These are phyloP conservation scores for Pyrenochaeta sp. DNA, from an alignment of 2,329 filamentous ascomycete species.

Conservation along the genomic window DNA sequence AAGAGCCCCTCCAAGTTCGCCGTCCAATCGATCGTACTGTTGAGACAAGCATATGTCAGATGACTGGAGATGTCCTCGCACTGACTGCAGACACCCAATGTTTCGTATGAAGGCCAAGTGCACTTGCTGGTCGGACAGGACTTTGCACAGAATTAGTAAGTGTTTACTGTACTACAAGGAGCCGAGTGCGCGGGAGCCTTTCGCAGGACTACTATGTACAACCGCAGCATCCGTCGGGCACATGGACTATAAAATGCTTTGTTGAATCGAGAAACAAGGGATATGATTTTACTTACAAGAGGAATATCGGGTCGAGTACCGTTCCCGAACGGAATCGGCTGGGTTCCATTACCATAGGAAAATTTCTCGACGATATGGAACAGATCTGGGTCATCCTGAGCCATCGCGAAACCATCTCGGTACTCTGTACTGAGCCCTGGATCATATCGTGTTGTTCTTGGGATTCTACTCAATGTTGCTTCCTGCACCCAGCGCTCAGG, in stretches of 20 bases:
- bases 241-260: no score
- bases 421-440: no score
- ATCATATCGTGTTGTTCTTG: constrained; percentile 13
- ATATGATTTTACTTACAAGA: no score
- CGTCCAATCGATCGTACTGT: constrained; percentile 26
- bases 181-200: no score
- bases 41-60: constrained; percentile 19
- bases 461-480: constrained; percentile 19
- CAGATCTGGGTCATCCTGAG: constrained; percentile 7
- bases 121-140: constrained; percentile 43
- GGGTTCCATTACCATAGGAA: constrained; percentile 30
- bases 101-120: constrained; percentile 37
- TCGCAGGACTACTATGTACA: no score
- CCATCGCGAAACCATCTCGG: no score
- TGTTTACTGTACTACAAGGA: no score
- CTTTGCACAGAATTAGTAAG: no score
- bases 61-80: constrained; percentile 24
- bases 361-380: constrained; percentile 5
- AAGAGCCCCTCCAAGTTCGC: constrained; percentile 1
- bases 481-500: constrained; percentile 29
- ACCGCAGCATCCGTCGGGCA: no score
- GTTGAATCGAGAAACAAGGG: no score
- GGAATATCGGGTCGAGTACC: constrained; percentile 35
- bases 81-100: constrained; percentile 34
- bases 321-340: constrained; percentile 30